Evolutionary conservation across 2,329 filamentous ascomycete genomes (phyloP), one percentile per base, ranked within the genome.

Genomic region (Coleophoma cylindrospora): DNA sequence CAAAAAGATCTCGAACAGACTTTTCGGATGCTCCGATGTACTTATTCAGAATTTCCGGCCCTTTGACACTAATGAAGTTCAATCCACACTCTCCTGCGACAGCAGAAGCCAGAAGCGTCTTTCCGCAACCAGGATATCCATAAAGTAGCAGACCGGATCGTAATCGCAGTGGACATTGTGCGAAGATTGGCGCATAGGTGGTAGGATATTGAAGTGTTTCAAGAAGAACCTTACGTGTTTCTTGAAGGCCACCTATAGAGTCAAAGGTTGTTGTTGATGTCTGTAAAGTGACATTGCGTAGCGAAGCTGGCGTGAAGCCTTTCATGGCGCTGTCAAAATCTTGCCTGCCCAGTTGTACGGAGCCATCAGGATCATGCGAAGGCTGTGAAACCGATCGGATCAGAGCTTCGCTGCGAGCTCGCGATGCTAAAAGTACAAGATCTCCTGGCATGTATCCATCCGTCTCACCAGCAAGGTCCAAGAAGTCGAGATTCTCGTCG

Each of bases 381-480:
- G 68, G 68, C 0, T 73, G 62, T 0, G 70, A 68, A 27, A 97
- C 85, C 8, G 86, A 86, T 10, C 92, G 86, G 59, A 97, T 95
- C 14, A 99, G 79, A 22, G 92, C 89, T 70, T 97, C 94, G 60
- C 92, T 96, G 48, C 91, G 83, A 36, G 94, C 92, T 51, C 94
- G 81, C 11, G 89, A 86, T 15, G 95, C 87, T 11, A 99, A 80
- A 2, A 96, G 77, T 14, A 87, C 84, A 36, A 99, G 76, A 66
- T 99, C 94, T 3, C 91, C 94, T 1, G 94, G 92, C 91, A 97
- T 96, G 65, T 97, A 99, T 1, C 94, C 94, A 64, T 99, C 94
- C 0, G 92, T 97, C 59, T 92, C 86, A 1, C 94, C 91, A 15
- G 95, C 91, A 50, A 99, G 79, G 55, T 97, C 92, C 9, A 97